Evolutionary conservation across 2,329 filamentous ascomycete genomes (phyloP).

Genomic region (Penicillium sp.): DNA sequence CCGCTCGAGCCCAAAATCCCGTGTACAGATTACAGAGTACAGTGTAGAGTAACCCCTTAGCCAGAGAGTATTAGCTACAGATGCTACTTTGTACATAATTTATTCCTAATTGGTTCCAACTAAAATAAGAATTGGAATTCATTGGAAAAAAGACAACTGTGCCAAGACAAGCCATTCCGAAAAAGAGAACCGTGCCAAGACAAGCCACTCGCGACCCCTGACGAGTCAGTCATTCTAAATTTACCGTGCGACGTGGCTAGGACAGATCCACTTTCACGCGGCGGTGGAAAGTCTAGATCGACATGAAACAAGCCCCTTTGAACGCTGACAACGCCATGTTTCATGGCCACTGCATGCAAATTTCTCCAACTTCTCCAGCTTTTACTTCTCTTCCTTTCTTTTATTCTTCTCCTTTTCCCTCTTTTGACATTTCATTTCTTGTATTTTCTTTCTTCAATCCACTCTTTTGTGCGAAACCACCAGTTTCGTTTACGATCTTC

Average conservation of each 20-base stretch:
- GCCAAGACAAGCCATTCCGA: background rate
- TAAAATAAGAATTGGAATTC: background rate
- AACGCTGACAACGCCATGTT: background rate
- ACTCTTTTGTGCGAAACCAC: background rate
- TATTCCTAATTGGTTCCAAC: too few species aligned
- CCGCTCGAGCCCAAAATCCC: background rate
- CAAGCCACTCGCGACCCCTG: background rate
- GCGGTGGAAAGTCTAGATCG: conserved; percentile 14
- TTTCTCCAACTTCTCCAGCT: background rate
- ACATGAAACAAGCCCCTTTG: conserved; percentile 17
- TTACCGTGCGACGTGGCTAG: conserved; percentile 2
- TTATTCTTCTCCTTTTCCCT: background rate
- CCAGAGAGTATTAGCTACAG: too few species aligned
- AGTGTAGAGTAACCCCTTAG: too few species aligned
- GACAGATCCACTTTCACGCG: conserved; percentile 7
- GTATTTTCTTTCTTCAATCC: background rate
- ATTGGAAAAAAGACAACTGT: background rate
- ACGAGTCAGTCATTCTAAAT: background rate
- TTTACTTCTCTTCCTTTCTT: background rate
- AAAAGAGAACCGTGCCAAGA: too few species aligned
- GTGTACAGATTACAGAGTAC: too few species aligned
- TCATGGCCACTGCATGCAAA: conserved; percentile 8
- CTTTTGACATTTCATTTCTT: background rate
- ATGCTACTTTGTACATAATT: too few species aligned
- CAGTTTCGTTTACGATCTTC: background rate